These are phyloP conservation scores for Grosmannia penicillata DNA, from an alignment of 2,329 filamentous ascomycete genomes.

Conservation along the genomic window DNA sequence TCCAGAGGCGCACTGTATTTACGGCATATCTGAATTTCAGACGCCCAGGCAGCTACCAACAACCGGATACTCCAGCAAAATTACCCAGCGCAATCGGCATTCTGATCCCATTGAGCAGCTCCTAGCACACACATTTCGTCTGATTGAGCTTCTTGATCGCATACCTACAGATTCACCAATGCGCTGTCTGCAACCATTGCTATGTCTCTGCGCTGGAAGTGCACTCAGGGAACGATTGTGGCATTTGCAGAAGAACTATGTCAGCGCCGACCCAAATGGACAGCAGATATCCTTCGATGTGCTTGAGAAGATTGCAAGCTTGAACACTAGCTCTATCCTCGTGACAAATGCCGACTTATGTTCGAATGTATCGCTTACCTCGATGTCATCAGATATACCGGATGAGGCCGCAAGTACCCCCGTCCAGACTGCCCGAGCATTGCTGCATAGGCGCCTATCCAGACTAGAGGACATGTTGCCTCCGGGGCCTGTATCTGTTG, in stretches of 20 bases:
- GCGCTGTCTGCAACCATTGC: constrained; percentile 13
- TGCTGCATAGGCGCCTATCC: constrained; percentile 20
- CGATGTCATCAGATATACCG: too few relatives aligned
- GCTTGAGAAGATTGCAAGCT: too few relatives aligned
- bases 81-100: too few relatives aligned
- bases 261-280: background rate
- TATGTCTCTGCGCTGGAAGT: constrained; percentile 11
- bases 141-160: constrained; percentile 7
- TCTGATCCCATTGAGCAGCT: too few relatives aligned
- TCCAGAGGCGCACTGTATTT: too few relatives aligned
- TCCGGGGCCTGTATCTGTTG: constrained; percentile 22
- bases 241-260: background rate
- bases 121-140: constrained; percentile 6
- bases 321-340: too few relatives aligned
- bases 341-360: too few relatives aligned
- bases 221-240: constrained; percentile 7
- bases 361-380: too few relatives aligned
- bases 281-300: too few relatives aligned
- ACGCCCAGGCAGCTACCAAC: background rate
- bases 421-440: constrained; percentile 16
- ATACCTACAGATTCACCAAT: constrained; percentile 11
- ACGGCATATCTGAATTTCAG: too few relatives aligned
- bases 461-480: constrained; percentile 22
- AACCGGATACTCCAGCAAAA: background rate
- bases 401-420: too few relatives aligned